These are phyloP conservation scores for Laburnicola sp. DNA, from an alignment of 2,329 filamentous ascomycete genomes.

Conservation along the genomic window DNA sequence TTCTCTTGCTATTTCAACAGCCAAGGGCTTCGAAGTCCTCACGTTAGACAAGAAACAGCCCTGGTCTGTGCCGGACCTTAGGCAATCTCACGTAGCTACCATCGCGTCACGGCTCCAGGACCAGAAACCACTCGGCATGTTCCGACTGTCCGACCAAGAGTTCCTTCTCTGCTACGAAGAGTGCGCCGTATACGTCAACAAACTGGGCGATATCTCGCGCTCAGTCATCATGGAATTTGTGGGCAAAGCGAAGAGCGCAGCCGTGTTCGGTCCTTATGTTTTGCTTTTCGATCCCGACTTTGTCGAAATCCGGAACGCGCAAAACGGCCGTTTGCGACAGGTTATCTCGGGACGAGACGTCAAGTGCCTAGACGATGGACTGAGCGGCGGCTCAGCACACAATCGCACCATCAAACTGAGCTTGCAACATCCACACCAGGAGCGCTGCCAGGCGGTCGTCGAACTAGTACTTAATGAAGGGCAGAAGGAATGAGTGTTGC, in stretches of 20 bases:
- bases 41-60: conserved; percentile 97
- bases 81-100: conserved; percentile 74
- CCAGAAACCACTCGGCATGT: conserved; percentile 91
- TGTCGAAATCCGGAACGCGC: conserved; percentile 93
- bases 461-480: conserved; percentile 93
- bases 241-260: conserved; percentile 84
- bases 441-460: conserved; percentile 82
- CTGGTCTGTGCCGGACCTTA: conserved; percentile 88
- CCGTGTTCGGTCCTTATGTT: conserved; percentile 88
- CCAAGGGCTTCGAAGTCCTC: conserved; percentile 91
- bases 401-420: conserved; percentile 86
- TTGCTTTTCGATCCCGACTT: conserved; percentile 95
- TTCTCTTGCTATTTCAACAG: conserved; percentile 86
- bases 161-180: conserved; percentile 94
- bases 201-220: conserved; percentile 92
- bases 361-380: conserved; percentile 76
- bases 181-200: conserved; percentile 96
- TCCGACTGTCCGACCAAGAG: conserved; percentile 76
- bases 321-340: conserved; percentile 90
- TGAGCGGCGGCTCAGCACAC: conserved; percentile 42
- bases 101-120: conserved; percentile 83
- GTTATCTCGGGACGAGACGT: conserved; percentile 93
- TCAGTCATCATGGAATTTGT: conserved; percentile 98
- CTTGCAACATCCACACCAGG: conserved; percentile 89
- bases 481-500: conserved; percentile 57